These are phyloP conservation scores for Pichia nanzhaoensis DNA, from an alignment of 805 yeast species.

Conservation along the genomic window DNA sequence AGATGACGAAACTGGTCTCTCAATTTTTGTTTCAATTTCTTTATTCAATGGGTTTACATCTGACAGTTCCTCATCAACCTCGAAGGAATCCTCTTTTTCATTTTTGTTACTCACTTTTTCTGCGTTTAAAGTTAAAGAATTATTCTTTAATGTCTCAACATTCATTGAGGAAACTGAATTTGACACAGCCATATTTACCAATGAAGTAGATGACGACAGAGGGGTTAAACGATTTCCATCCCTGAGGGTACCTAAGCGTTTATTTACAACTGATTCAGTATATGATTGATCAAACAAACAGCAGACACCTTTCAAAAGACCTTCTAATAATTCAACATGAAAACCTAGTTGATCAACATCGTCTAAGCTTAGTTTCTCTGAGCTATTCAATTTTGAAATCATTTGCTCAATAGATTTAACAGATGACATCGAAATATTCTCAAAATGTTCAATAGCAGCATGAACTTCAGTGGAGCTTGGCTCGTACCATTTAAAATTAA, in stretches of 20 bases:
- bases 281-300: slow-evolving; percentile 67
- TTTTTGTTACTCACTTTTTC: neutral
- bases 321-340: slow-evolving; percentile 23
- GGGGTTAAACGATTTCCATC: slow-evolving; percentile 5
- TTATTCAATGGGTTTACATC: slow-evolving; percentile 17
- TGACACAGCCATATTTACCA: slow-evolving; percentile 10
- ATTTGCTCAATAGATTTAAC: slow-evolving; percentile 47
- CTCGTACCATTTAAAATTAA: slow-evolving; percentile 66
- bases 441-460: slow-evolving; percentile 56
- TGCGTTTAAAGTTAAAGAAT: neutral
- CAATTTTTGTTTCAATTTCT: slow-evolving; percentile 13
- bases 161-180: slow-evolving; percentile 1
- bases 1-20: slow-evolving; percentile 11
- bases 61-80: slow-evolving; percentile 4
- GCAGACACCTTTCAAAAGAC: slow-evolving; percentile 57
- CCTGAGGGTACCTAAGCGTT: slow-evolving; percentile 7
- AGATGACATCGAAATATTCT: slow-evolving; percentile 38
- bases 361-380: slow-evolving; percentile 20
- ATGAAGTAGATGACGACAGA: slow-evolving; percentile 20
- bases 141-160: slow-evolving; percentile 7
- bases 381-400: slow-evolving; percentile 44
- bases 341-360: slow-evolving; percentile 21
- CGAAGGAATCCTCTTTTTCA: slow-evolving; percentile 2
- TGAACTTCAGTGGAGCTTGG: slow-evolving; percentile 53
- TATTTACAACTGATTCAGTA: slow-evolving; percentile 8